phyloP scores from a whole-genome alignment of 163 green algal genomes.

The Smithsoniella earleae region DNA sequence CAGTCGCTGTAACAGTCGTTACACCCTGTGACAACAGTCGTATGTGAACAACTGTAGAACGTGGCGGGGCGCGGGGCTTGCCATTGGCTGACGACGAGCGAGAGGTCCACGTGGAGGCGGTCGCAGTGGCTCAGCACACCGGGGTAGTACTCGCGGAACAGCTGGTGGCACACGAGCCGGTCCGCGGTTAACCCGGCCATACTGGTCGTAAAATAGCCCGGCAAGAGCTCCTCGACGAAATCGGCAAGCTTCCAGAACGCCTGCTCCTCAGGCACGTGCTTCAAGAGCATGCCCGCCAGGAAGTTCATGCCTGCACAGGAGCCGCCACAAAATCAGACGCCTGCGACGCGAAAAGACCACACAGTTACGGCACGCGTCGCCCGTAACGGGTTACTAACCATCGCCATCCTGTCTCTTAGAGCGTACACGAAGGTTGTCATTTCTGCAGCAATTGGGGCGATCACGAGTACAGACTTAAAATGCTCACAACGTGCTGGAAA shows the following conservation, averaged over 20 bases:
- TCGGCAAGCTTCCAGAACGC: conserved; percentile 67
- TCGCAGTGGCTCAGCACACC: conserved; percentile 31
- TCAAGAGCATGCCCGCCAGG: conserved; percentile 60
- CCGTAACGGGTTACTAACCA: too few relatives aligned
- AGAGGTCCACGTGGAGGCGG: conserved; percentile 52
- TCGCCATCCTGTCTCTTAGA: too few relatives aligned
- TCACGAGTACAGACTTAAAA: too few relatives aligned
- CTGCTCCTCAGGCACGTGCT: conserved; percentile 63
- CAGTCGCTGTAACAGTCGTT: too few relatives aligned
- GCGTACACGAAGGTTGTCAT: too few relatives aligned
- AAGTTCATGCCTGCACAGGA: conserved; percentile 72
- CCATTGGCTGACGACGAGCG: conserved; percentile 51
- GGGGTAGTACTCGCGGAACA: conserved; percentile 1
- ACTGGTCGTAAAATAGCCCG: conserved; percentile 50
- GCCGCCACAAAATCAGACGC: too few relatives aligned
- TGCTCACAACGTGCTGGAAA: too few relatives aligned
- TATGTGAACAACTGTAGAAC: conserved; percentile 43
- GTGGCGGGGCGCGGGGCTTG: too few relatives aligned
- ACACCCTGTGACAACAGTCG: conserved; percentile 58
- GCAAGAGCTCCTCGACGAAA: conserved; percentile 54
- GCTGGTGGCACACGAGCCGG: background rate
- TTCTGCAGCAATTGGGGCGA: too few relatives aligned
- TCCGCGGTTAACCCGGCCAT: conserved; percentile 50
- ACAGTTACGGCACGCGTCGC: too few relatives aligned
- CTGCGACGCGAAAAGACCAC: too few relatives aligned